phyloP scores from a whole-genome alignment of 1,284 basidiomycete species.

The Golubevia pallescens region DNA sequence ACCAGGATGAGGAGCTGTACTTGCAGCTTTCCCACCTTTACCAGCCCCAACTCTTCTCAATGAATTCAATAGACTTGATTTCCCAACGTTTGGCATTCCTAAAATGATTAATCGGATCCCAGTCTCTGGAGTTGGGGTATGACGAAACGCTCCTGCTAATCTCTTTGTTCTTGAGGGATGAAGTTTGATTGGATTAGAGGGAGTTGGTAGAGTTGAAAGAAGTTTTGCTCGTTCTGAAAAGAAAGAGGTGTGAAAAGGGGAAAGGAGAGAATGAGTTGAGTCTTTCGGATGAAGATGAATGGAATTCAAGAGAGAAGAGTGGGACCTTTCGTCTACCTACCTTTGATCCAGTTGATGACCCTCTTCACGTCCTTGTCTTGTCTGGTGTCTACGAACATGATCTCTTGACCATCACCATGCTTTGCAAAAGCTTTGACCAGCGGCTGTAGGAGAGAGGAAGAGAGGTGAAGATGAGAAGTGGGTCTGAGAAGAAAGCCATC shows the following conservation, averaged over 20 bases:
- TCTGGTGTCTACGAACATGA: conserved; percentile 69
- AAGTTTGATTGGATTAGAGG: conserved; percentile 9
- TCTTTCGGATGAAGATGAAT: not conserved
- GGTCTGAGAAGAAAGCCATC: no score
- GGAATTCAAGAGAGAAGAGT: no score
- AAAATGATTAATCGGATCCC: conserved; percentile 54
- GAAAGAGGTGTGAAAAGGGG: not conserved
- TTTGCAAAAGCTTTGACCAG: conserved; percentile 66
- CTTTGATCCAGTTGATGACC: conserved; percentile 66
- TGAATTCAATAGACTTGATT: conserved; percentile 89
- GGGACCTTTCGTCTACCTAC: no score
- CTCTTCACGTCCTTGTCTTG: conserved; percentile 66
- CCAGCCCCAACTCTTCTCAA: conserved; percentile 85
- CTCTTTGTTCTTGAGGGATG: conserved; percentile 28
- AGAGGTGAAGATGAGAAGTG: no score
- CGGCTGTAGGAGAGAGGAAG: conserved; percentile 60
- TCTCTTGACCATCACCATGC: conserved; percentile 65
- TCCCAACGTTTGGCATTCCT: conserved; percentile 99
- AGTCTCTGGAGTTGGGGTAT: conserved; percentile 54
- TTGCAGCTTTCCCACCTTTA: conserved; percentile 83
- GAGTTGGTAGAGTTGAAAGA: not conserved
- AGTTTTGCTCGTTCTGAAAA: conserved; percentile 3
- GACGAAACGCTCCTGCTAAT: conserved; percentile 51
- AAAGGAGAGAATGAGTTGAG: not conserved
- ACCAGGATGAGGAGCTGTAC: conserved; percentile 81